Base-by-base conservation (phyloP, 148 eudicot species). In the Simmondsia chinensis region DNA sequence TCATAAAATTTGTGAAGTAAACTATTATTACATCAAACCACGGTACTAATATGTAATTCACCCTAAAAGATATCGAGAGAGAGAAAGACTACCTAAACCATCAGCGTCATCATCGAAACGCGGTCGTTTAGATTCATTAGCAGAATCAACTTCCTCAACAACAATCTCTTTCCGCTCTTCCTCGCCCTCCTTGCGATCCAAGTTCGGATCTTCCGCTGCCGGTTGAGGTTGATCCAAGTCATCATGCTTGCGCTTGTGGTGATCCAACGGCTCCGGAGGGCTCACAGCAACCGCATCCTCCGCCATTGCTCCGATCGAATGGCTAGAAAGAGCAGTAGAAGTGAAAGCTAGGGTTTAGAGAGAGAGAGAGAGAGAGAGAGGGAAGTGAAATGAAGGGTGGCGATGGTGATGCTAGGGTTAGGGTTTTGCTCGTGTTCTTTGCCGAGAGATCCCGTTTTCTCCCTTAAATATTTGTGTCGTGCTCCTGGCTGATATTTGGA, bases 241-340 rank as follows among this genome's bases (percentile, higher is more conserved):
- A 0, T 73, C 74, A 24, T 61, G 77, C 59, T 80, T 84, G 0
- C 94, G 64, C 57, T 84, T 84, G 46, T 65, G 79, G 45, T 58
- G 66, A 66, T 71, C 70, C 18, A 45, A 5, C 12, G 68, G 42
- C n/a, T 56, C 65, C 40, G 65, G 43, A 18, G 61, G 34, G 23
- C 49, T 50, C 25, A 56, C 61, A 12, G 57, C 33, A 27, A 57
- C 40, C 36, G 27, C 68, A 29, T 69, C 75, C 38, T 55, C 77
- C 68, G 70, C 74, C 74, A 76, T 74, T 59, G 21, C 64, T 51
- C 6, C 5, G 38, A 25, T 14, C 7, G 3, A 23, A 52, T n/a
- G 13, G 21, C 38, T 4, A 12, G 7, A 7, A n/a, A 5, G 17
- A 27, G n/a, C 5, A 1, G 15, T 6, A 12, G 16, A 51, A 27